Evolutionary conservation across 371 early-diverging fungal genomes (phyloP), one percentile per base, ranked within the genome.

Genomic region (Syncephalastrum sp.): DNA sequence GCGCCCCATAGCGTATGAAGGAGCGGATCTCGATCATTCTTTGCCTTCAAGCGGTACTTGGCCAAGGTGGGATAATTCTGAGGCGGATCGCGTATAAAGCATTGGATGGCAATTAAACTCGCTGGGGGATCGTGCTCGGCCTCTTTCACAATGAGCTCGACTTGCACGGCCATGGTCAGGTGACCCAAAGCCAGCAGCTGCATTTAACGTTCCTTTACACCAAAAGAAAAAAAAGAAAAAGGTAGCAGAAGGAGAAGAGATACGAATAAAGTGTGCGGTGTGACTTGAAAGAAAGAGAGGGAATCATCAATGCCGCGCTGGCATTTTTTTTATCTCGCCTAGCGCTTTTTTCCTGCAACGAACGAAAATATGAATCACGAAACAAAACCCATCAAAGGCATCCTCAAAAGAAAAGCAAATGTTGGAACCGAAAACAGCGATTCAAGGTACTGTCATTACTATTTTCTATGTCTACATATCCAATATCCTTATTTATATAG

Each of bases 381-480:
- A 42, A 61, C 79, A 19, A 62, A 74, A 45, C 74, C 79, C 21
- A 77, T 78, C 48, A 79, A 79, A 50, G 83, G 81, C 21, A 81
- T 81, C 54, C 71, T 82, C 47, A 81, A 83, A 45, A 76, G 72
- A 48, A 33, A 33, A 33, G 5, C 38, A 6, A 23, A 19, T 44
- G 54, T 42, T 43, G 42, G 27, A 43, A 14, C 21, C 21, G 60
- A 60, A 49, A 8, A 33, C 38, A 33, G 38, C 10, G 38, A 33
- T 33, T 33, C 60, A 42, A 24, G 60, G 60, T 60, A 60, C 19
- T 6, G 5, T 19, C 6, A 52, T 4, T 46, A 14, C 27, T 27
- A 7, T 7, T 27, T 7, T 27, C 27, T 4, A 27, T 27, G 21
- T 2, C 7, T 27, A 7, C 27, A 27, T 27, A 27, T 27, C 7